Percentiles rank a stretch among this genome's conserved stretches.
These are phyloP conservation scores for Thielaviopsis musarum DNA, from an alignment of 2,329 filamentous ascomycete genomes.

Conservation along the genomic window DNA sequence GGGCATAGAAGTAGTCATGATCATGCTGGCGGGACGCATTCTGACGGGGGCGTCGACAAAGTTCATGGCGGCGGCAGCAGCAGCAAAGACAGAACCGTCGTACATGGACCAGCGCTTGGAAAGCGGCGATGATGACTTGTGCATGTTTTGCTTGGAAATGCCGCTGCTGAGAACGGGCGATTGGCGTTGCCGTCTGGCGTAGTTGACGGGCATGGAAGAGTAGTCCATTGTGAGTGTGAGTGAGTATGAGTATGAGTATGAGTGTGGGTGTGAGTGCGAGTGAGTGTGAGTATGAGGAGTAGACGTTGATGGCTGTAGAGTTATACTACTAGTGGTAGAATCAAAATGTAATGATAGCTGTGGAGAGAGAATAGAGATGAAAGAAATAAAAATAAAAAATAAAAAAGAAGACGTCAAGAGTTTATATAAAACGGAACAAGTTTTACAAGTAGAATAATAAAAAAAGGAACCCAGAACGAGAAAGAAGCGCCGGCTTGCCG, in stretches of 20 bases:
- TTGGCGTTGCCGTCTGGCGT: constrained; percentile 5
- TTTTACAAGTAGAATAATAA: background rate
- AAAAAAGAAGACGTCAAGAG: background rate
- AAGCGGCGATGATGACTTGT: constrained; percentile 3
- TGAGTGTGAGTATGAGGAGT: background rate
- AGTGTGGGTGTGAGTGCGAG: background rate
- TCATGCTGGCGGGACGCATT: constrained; percentile 5
- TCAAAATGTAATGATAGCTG: background rate
- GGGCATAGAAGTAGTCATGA: background rate
- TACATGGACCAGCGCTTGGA: constrained; percentile 11
- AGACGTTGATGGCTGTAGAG: background rate
- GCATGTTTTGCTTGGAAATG: constrained; percentile 6
- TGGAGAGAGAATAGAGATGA: background rate
- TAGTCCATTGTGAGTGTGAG: constrained; percentile 9
- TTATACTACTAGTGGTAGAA: background rate
- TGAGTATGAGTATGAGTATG: background rate
- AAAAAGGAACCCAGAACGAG: background rate
- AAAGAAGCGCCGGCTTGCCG: background rate
- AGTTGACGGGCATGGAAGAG: background rate
- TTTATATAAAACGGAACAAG: background rate
- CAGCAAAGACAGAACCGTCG: constrained; percentile 1
- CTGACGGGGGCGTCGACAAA: background rate
- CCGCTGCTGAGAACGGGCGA: constrained; percentile 8
- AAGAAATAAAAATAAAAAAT: background rate
- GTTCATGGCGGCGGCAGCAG: constrained; percentile 1